These are phyloP conservation scores for Leccinellum luteum DNA, from an alignment of 768 basidiomycete genomes.

Conservation along the genomic window DNA sequence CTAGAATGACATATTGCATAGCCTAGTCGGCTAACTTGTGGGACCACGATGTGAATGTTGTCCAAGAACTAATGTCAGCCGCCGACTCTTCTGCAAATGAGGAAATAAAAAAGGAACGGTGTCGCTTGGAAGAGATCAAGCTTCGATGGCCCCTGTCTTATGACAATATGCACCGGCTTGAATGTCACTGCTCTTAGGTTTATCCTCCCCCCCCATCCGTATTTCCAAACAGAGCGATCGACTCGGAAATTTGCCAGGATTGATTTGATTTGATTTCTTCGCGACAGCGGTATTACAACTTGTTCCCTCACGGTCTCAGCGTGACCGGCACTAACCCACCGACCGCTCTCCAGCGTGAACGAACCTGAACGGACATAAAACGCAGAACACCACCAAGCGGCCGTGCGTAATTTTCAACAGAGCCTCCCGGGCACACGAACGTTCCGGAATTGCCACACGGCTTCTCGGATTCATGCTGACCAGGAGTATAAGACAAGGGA, in stretches of 20 bases:
- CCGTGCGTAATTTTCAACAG: not conserved
- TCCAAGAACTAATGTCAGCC: not conserved
- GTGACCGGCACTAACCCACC: constrained; percentile 1
- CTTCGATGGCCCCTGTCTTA: not conserved
- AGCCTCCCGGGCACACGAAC: too few relatives aligned
- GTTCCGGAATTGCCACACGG: too few relatives aligned
- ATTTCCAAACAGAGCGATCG: not conserved
- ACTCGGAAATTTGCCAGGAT: constrained; percentile 2
- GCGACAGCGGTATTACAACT: not conserved
- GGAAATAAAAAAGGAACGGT: not conserved
- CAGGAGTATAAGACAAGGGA: too few relatives aligned
- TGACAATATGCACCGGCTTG: not conserved
- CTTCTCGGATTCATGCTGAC: too few relatives aligned
- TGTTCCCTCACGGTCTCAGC: constrained; percentile 4
- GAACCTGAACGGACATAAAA: constrained; percentile 5
- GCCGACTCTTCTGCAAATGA: not conserved
- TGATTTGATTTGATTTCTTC: not conserved
- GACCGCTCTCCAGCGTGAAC: not conserved
- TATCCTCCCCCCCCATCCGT: not conserved
- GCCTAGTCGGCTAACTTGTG: not conserved
- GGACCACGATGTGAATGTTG: not conserved
- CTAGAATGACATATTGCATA: not conserved
- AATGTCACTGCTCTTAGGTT: not conserved
- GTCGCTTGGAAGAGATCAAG: not conserved
- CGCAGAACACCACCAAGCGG: not conserved